Evolutionary conservation across 1,284 basidiomycete genomes (phyloP).

Genomic region (Salmacisia buchloeana): DNA sequence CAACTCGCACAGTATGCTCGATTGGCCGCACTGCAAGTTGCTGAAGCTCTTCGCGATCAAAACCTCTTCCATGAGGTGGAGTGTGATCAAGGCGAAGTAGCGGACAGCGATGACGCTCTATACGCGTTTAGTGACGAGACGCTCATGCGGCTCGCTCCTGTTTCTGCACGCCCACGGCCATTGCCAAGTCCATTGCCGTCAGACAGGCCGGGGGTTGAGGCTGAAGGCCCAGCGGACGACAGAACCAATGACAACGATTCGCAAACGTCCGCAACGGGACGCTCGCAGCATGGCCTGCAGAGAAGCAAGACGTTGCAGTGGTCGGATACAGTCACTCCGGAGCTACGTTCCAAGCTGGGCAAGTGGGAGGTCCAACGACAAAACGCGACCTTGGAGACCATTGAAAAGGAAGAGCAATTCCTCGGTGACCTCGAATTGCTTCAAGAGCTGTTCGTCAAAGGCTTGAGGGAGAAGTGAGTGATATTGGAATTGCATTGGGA

Average conservation of each 20-base stretch:
- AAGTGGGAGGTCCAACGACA: conserved; percentile 77
- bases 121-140: conserved; percentile 88
- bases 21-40: conserved; percentile 5
- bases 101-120: conserved; percentile 88
- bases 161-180: conserved; percentile 42
- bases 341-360: conserved; percentile 2
- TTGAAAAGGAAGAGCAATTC: conserved; percentile 84
- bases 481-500: neutral
- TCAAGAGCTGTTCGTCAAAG: conserved; percentile 54
- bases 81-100: conserved; percentile 76
- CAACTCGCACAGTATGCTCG: neutral
- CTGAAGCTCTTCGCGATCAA: neutral
- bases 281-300: neutral
- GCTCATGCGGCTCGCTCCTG: conserved; percentile 9
- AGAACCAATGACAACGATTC: neutral
- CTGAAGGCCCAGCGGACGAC: neutral
- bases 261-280: neutral
- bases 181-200: conserved; percentile 7
- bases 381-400: conserved; percentile 82
- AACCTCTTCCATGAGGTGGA: conserved; percentile 91
- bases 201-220: neutral
- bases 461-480: conserved; percentile 16
- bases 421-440: conserved; percentile 79
- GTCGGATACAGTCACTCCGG: conserved; percentile 6
- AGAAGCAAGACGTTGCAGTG: neutral